A percentile compares a stretch with the other conserved stretches of the same genome.
Evolutionary conservation across 352 stramenopile genomes (phyloP).

Genomic region (Phytophthora aleatoria): DNA sequence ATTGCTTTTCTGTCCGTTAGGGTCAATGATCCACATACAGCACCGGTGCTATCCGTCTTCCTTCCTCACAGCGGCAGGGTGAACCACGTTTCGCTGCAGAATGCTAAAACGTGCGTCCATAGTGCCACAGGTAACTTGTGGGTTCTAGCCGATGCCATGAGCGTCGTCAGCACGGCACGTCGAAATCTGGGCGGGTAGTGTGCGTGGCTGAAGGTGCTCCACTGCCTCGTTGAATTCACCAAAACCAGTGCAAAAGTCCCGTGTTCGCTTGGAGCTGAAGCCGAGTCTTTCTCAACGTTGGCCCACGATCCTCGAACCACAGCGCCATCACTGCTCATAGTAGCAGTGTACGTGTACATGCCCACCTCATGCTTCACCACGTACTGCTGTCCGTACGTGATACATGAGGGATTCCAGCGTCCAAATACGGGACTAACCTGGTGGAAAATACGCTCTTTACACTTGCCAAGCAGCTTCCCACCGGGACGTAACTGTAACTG

Average conservation of each 20-base stretch:
- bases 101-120: constrained; percentile 60
- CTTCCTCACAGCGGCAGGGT: not conserved
- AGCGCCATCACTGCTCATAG: constrained; percentile 43
- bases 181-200: constrained; percentile 55
- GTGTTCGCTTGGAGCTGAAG: constrained; percentile 43
- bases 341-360: constrained; percentile 52
- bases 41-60: not conserved
- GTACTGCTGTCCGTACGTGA: constrained; percentile 64
- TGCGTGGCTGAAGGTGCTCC: constrained; percentile 49
- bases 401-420: constrained; percentile 33
- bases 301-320: constrained; percentile 54
- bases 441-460: constrained; percentile 63
- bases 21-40: too few species aligned
- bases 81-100: constrained; percentile 69
- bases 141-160: constrained; percentile 52
- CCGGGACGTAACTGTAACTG: constrained; percentile 44
- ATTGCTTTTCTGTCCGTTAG: too few species aligned
- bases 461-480: constrained; percentile 43
- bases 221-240: constrained; percentile 41
- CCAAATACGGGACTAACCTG: constrained; percentile 52
- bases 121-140: constrained; percentile 49
- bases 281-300: constrained; percentile 46
- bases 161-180: constrained; percentile 34
- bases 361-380: constrained; percentile 65
- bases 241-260: constrained; percentile 67